Conservation (phyloP, 2,329 filamentous ascomycete species). For the Penicillium paneum region DNA sequence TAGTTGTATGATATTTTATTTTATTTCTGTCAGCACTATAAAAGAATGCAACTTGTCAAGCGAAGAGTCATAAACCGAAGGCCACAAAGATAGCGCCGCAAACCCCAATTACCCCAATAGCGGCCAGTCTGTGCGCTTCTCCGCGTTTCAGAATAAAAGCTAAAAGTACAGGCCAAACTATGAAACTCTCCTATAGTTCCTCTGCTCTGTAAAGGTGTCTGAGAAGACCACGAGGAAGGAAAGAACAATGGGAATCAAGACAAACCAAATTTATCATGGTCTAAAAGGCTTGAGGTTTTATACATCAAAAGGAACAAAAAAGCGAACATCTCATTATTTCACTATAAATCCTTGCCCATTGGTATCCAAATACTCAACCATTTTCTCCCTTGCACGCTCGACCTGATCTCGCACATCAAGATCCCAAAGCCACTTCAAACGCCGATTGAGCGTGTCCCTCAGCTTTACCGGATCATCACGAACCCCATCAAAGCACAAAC, state of each 20-base stretch:
- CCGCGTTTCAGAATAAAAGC: neutral
- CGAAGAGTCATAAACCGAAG: neutral
- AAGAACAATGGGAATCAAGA: too few species aligned
- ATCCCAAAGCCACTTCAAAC: constrained; percentile 37
- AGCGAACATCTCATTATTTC: too few species aligned
- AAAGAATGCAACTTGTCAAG: neutral
- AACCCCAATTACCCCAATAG: neutral
- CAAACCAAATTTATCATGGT: too few species aligned
- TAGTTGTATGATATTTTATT: neutral
- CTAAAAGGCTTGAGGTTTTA: too few species aligned
- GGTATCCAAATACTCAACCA: constrained; percentile 9
- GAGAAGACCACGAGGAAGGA: too few species aligned
- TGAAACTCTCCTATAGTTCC: neutral
- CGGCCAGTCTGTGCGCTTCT: neutral
- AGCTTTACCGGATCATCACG: constrained; percentile 28
- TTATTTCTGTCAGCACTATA: neutral
- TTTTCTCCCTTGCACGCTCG: constrained; percentile 21
- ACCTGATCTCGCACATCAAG: constrained; percentile 30
- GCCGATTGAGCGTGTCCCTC: constrained; percentile 19
- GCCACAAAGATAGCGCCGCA: neutral
- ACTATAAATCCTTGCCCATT: neutral
- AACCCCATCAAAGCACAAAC: constrained; percentile 27
- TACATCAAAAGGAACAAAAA: too few species aligned
- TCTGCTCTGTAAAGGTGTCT: too few species aligned
- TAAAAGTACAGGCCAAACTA: neutral